Evolutionary conservation across 495 filamentous ascomycete species (phyloP).

Genomic region (Aspergillus affinis): DNA sequence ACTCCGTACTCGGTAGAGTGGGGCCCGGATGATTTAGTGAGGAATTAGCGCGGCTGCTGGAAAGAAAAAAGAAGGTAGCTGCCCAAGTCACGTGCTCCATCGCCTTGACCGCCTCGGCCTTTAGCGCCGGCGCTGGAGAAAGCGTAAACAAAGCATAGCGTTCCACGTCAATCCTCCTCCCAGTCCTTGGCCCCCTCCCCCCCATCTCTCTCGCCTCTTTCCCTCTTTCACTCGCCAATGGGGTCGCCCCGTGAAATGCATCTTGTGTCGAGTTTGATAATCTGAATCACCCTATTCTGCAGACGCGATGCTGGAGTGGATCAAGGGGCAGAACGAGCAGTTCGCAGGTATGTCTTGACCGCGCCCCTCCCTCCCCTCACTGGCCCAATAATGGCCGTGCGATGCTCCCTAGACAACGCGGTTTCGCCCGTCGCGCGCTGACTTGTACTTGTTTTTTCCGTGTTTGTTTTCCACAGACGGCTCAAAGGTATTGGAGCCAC

Average conservation of each 20-base stretch:
- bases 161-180: slow-evolving; percentile 29
- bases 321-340: slow-evolving; percentile 27
- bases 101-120: slow-evolving; percentile 24
- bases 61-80: no score
- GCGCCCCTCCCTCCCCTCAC: slow-evolving; percentile 13
- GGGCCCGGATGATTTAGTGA: no score
- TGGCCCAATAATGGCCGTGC: slow-evolving; percentile 16
- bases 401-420: slow-evolving; percentile 6
- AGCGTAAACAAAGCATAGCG: slow-evolving; percentile 35
- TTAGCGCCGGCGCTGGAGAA: slow-evolving; percentile 13
- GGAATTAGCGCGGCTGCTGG: no score
- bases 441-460: slow-evolving; percentile 20
- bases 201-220: background rate
- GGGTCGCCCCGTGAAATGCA: slow-evolving; percentile 18
- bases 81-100: slow-evolving; percentile 9
- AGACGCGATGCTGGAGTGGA: slow-evolving; percentile 34
- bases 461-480: slow-evolving; percentile 27
- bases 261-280: slow-evolving; percentile 10
- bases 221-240: slow-evolving; percentile 17
- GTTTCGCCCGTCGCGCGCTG: slow-evolving; percentile 15
- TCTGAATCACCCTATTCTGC: slow-evolving; percentile 19
- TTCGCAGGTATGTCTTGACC: slow-evolving; percentile 26
- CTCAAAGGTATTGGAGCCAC: slow-evolving; percentile 56
- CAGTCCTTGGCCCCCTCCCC: slow-evolving; percentile 1
- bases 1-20: no score